Conservation (phyloP, 441 rosid species). For the Adansonia gregorii region DNA sequence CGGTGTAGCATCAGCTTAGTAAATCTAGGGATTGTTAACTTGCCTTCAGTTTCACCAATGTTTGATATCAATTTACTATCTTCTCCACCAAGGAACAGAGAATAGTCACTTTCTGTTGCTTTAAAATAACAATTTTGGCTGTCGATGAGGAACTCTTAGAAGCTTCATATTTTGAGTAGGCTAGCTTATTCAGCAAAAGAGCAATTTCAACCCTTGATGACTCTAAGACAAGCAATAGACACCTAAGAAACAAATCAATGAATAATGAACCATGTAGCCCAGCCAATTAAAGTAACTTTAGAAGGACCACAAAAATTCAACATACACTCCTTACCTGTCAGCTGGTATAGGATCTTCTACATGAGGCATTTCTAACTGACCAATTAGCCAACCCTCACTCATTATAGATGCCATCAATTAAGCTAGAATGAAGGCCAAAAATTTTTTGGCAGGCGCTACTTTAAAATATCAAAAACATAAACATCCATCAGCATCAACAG, state of each 20-base stretch:
- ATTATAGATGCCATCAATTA: conserved; percentile 62
- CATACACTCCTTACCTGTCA: conserved; percentile 55
- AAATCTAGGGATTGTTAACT: not conserved
- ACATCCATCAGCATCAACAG: not conserved
- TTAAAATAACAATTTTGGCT: conserved; percentile 52
- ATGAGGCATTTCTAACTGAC: conserved; percentile 54
- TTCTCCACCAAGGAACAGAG: conserved; percentile 82
- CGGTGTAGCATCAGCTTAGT: not conserved
- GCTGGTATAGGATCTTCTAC: conserved; percentile 55
- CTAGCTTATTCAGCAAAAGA: conserved; percentile 82
- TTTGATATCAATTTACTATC: conserved; percentile 68
- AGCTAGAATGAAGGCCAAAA: conserved; percentile 80
- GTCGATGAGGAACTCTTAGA: conserved; percentile 53
- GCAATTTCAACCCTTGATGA: conserved; percentile 88
- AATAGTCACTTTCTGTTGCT: conserved; percentile 66
- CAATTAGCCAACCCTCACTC: conserved; percentile 78
- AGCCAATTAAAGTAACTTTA: not conserved
- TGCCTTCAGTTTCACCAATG: conserved; percentile 64
- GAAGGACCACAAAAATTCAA: not conserved
- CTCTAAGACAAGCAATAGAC: conserved; percentile 85
- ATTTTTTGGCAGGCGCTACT: conserved; percentile 77
- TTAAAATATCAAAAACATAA: conserved; percentile 30
- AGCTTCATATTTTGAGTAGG: conserved; percentile 85
- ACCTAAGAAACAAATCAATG: conserved; percentile 51
- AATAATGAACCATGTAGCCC: conserved; percentile 20